phyloP scores from a whole-genome alignment of 2,329 filamentous ascomycete species.

The Alternaria hordeiaustralica region DNA sequence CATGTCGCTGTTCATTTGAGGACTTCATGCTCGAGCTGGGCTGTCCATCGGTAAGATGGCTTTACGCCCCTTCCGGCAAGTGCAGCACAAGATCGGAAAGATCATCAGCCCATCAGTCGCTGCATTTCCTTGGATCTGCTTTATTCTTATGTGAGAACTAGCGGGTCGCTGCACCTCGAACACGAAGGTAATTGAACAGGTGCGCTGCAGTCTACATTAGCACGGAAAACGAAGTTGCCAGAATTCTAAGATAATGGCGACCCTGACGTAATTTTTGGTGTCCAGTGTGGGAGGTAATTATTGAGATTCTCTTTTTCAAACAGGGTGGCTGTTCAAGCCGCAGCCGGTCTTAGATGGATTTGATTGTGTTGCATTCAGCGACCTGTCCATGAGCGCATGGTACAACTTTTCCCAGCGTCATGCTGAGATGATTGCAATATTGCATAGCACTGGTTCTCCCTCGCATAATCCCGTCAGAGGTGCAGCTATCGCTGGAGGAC shows the following conservation, averaged over 20 bases:
- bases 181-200: neutral
- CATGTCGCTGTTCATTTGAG: neutral
- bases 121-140: neutral
- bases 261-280: neutral
- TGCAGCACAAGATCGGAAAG: neutral
- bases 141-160: neutral
- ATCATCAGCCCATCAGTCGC: neutral
- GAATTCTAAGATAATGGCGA: neutral
- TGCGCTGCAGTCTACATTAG: neutral
- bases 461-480: neutral
- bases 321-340: neutral
- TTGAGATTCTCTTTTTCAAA: neutral
- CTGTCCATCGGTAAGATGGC: neutral
- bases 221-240: neutral
- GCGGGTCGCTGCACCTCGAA: neutral
- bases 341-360: neutral
- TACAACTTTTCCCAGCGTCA: neutral
- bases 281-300: neutral
- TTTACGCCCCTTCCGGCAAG: neutral
- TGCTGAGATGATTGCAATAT: neutral
- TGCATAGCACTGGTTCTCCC: neutral
- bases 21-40: neutral
- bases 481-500: neutral
- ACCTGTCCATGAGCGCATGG: neutral
- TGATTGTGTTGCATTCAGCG: neutral